Evolutionary conservation across 1,284 basidiomycete species (phyloP), one percentile per base, ranked within the genome.

Genomic region (Takashimella koratensis): DNA sequence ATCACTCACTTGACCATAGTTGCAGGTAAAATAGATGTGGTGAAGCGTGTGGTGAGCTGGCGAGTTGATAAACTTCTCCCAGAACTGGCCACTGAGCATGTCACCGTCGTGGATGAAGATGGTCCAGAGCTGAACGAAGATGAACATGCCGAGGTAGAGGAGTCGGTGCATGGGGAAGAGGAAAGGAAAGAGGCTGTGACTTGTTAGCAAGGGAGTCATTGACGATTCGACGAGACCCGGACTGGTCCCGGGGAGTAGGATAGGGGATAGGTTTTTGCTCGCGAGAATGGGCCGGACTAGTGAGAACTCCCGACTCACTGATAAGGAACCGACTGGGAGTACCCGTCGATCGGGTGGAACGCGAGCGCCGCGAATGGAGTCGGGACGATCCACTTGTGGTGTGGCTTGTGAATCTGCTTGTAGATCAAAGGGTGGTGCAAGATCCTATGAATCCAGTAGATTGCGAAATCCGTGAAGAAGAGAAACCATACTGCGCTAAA

Each of bases 101-200:
- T 98, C 96, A n/a, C 90, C 94, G 76, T 99, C 95, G 75, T 98
- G 95, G 65, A 98, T 98, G 58, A 95, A 81, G 74, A 97, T 93
- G 54, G 79, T 86, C 93, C 93, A 96, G 68, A 87, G 82, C 78
- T 95, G 96, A 66, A 97, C 88, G 53, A 88, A 81, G 43, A 90
- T 84, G 72, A 96, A 97, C 53, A 94, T 81, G 25, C 68, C 82
- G 51, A 96, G 82, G 77, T 91, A 95, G 51, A 90, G 71, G 56
- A 80, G 78, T 58, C 88, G 88, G 66, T 98, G 92, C 23, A 98
- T 79, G 0, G 95, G 95, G 79, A 98, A 93, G 47, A 96, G 43
- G 79, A 87, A 92, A 65, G 90, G 83, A 79, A 95, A 96, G 60
- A 95, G 67, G 76, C 70, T 74, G 59, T 0, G 42, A 36, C n/a